Conservation (phyloP, 768 basidiomycete genomes). For the Astraeus odoratus region DNA sequence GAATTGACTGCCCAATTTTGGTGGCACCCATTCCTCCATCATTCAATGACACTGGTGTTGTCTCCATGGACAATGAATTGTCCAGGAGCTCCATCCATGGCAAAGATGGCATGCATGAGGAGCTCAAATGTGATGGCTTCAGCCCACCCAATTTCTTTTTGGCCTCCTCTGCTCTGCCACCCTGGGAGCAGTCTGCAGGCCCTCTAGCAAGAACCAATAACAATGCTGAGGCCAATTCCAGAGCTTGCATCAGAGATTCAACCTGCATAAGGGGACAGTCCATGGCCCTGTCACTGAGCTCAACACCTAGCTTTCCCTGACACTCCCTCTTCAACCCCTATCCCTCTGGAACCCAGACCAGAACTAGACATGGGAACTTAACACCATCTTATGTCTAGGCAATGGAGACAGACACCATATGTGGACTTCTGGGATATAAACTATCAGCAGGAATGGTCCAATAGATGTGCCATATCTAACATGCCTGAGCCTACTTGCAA, state of each 20-base stretch:
- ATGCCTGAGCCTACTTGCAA: too few species aligned
- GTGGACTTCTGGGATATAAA: too few species aligned
- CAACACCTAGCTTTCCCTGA: too few species aligned
- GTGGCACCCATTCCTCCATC: constrained; percentile 7
- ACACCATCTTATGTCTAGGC: too few species aligned
- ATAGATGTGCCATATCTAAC: too few species aligned
- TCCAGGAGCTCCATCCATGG: not conserved
- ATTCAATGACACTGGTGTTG: constrained; percentile 10
- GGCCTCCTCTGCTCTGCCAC: constrained; percentile 19
- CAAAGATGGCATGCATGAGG: not conserved
- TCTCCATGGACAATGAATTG: constrained; percentile 6
- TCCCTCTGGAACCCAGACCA: too few species aligned
- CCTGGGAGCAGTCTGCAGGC: constrained; percentile 27
- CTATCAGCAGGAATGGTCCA: too few species aligned
- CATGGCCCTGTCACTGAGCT: too few species aligned
- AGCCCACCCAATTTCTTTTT: constrained; percentile 39
- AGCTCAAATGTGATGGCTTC: constrained; percentile 13
- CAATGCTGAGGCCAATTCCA: constrained; percentile 28
- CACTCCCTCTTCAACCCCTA: too few species aligned
- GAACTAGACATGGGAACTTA: too few species aligned
- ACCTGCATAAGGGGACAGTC: too few species aligned
- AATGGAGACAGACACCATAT: too few species aligned
- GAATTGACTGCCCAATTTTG: constrained; percentile 7
- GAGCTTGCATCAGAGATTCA: constrained; percentile 40
- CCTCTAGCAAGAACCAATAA: constrained; percentile 24